Base-by-base conservation (phyloP, 2,329 filamentous ascomycete genomes). In the Neobulgaria alba region DNA sequence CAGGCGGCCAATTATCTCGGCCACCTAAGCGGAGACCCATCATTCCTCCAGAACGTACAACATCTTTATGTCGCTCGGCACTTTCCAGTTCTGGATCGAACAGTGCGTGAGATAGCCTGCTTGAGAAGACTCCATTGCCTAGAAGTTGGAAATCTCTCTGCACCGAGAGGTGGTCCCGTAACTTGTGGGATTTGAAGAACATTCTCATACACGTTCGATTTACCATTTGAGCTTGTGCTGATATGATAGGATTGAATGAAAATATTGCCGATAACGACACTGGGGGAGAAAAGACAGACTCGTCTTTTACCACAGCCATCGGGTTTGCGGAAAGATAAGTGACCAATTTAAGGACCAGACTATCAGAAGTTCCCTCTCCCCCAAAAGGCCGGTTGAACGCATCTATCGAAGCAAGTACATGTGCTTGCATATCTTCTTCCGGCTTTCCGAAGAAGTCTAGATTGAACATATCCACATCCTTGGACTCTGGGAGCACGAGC, bases 1-100 rank as follows among this genome's bases (percentile, higher is more conserved):
- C 88, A 3, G 92, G 92, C 18, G 92, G 92, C 92, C 92, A 96
- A 21, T 73, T 85, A 41, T 85, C 79, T 53, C 87, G 76, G 2
- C 76, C 77, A n/a, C 84, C 84, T 1, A 96, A 68, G 30, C 88
- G 82, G 30, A 96, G 69, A 1, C 92, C 90, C 70, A 94, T 90
- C 10, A 76, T 67, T 43, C 79, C 75, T 36, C 85, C 81, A 33
- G 75, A 75, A 7, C 79, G 73, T 33, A 84, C 76, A 21, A 81
- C 69, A 3, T 86, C 85, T 14, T 75, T 67, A 36, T 76, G 75
- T 32, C 83, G 73, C 57, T 94, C 86, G 3, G 87, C 83, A 18
- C 82, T 84, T 51, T 85, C 80, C 36, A 92, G 72, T 17, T 93
- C 80, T 0, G 87, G 78, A 45, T 89, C 83, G 54, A 96, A 96